Percentiles rank a stretch among this genome's conserved stretches.
Evolutionary conservation across 352 stramenopile species (phyloP).

Genomic region (Pythium brassicae): DNA sequence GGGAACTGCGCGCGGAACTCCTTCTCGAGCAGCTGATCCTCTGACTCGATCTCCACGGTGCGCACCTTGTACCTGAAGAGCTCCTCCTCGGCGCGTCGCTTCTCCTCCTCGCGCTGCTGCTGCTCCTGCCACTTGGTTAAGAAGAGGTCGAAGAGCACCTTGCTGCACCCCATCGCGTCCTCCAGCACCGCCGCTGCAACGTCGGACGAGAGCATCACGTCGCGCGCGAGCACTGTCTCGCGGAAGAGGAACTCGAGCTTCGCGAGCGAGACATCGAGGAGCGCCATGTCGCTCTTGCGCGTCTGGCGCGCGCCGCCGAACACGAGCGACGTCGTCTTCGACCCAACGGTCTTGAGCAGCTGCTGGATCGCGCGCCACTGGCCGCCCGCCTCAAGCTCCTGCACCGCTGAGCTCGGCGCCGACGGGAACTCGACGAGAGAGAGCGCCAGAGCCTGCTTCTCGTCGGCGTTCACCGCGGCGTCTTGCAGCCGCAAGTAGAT

Average conservation of each 20-base stretch:
- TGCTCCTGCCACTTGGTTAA: slow-evolving; percentile 83
- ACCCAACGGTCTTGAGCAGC: slow-evolving; percentile 45
- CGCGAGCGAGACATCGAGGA: slow-evolving; percentile 62
- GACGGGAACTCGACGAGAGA: slow-evolving; percentile 73
- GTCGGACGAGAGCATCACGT: slow-evolving; percentile 19
- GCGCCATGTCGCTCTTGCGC: slow-evolving; percentile 60
- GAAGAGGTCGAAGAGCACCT: slow-evolving; percentile 81
- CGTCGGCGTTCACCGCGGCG: slow-evolving; percentile 28
- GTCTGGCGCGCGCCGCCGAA: slow-evolving; percentile 43
- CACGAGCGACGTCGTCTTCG: slow-evolving; percentile 32
- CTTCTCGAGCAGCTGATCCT: slow-evolving; percentile 82
- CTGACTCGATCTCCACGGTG: slow-evolving; percentile 72
- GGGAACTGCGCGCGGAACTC: slow-evolving; percentile 93
- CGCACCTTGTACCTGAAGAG: slow-evolving; percentile 87
- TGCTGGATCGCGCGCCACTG: slow-evolving; percentile 80
- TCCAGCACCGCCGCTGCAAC: slow-evolving; percentile 20
- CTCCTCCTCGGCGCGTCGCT: slow-evolving; percentile 64
- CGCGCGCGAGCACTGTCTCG: slow-evolving; percentile 18
- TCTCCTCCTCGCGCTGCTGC: slow-evolving; percentile 71
- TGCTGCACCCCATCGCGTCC: slow-evolving; percentile 50
- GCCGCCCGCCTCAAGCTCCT: slow-evolving; percentile 3
- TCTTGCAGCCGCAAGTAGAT: slow-evolving; percentile 57
- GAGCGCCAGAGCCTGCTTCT: slow-evolving; percentile 48
- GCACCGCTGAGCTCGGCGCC: slow-evolving; percentile 16
- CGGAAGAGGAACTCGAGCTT: slow-evolving; percentile 74